Evolutionary conservation across 441 rosid species (phyloP).

Genomic region (Dalechampia spathulata): DNA sequence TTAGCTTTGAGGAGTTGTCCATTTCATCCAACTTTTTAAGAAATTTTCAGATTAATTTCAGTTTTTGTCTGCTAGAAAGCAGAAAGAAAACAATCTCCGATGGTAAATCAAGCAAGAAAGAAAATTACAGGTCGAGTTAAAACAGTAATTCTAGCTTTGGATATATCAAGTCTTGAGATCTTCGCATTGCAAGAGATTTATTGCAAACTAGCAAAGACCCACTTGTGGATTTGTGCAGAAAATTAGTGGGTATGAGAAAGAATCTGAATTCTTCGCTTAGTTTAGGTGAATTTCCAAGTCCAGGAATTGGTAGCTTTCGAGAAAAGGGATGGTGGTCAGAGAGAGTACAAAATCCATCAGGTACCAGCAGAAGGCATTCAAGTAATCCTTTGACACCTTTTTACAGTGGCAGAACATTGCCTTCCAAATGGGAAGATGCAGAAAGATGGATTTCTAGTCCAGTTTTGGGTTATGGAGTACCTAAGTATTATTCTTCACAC

Average conservation of each 20-base stretch:
- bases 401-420: conserved; percentile 63
- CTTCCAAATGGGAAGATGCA: conserved; percentile 93
- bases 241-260: conserved; percentile 32
- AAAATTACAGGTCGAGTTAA: no score
- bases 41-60: no score
- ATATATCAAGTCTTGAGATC: no score
- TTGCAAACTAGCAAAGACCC: conserved; percentile 17
- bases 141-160: no score
- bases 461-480: conserved; percentile 33
- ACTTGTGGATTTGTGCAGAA: neutral
- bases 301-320: conserved; percentile 30
- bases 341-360: conserved; percentile 55
- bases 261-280: conserved; percentile 35
- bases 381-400: conserved; percentile 55
- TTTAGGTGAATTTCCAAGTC: conserved; percentile 54
- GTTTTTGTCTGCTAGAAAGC: no score
- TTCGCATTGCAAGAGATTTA: neutral
- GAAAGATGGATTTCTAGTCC: conserved; percentile 94
- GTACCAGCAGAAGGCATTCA: conserved; percentile 39
- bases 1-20: no score
- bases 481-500: conserved; percentile 25
- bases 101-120: no score
- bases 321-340: conserved; percentile 90
- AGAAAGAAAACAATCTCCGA: no score
- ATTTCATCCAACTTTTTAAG: no score